These are phyloP conservation scores for Laetiporus sulphureus DNA, from an alignment of 1,284 basidiomycete species.

Conservation along the genomic window DNA sequence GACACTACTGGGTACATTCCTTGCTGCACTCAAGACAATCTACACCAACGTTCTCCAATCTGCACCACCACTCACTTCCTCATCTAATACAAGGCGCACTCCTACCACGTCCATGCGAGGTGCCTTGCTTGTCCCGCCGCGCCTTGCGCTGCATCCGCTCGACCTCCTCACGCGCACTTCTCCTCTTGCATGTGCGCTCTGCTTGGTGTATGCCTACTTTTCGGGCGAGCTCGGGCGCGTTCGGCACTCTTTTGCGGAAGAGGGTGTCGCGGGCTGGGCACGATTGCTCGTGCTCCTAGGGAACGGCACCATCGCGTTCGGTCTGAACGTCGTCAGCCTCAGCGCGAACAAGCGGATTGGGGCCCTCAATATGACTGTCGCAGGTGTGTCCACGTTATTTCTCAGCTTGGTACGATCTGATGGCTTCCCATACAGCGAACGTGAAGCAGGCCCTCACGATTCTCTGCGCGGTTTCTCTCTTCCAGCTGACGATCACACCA, in stretches of 20 bases:
- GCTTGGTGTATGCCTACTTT: slow-evolving; percentile 66
- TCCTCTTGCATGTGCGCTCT: slow-evolving; percentile 85
- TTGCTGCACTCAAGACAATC: slow-evolving; percentile 89
- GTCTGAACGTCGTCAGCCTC: slow-evolving; percentile 87
- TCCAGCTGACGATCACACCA: slow-evolving; percentile 73
- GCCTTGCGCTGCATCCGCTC: slow-evolving; percentile 68
- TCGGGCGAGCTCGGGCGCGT: slow-evolving; percentile 76
- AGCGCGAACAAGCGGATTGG: slow-evolving; percentile 88
- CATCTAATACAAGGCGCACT: slow-evolving; percentile 4
- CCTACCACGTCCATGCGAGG: slow-evolving; percentile 11
- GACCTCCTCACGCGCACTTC: slow-evolving; percentile 82
- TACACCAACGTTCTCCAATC: slow-evolving; percentile 79
- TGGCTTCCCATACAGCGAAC: no score
- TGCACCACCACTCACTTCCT: slow-evolving; percentile 16
- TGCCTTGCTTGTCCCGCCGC: slow-evolving; percentile 34
- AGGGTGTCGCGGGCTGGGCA: slow-evolving; percentile 26
- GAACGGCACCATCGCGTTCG: slow-evolving; percentile 86
- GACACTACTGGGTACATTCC: slow-evolving; percentile 81
- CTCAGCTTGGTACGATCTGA: background rate
- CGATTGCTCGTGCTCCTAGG: slow-evolving; percentile 54
- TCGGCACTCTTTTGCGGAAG: slow-evolving; percentile 26
- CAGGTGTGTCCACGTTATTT: slow-evolving; percentile 43
- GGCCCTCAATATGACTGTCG: slow-evolving; percentile 82
- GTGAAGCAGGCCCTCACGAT: slow-evolving; percentile 94
- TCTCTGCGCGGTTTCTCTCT: slow-evolving; percentile 76